A percentile compares a stretch with the other conserved stretches of the same genome.
Evolutionary conservation across 139 green algal species (phyloP).

Genomic region (Astrephomene gubernaculifera): DNA sequence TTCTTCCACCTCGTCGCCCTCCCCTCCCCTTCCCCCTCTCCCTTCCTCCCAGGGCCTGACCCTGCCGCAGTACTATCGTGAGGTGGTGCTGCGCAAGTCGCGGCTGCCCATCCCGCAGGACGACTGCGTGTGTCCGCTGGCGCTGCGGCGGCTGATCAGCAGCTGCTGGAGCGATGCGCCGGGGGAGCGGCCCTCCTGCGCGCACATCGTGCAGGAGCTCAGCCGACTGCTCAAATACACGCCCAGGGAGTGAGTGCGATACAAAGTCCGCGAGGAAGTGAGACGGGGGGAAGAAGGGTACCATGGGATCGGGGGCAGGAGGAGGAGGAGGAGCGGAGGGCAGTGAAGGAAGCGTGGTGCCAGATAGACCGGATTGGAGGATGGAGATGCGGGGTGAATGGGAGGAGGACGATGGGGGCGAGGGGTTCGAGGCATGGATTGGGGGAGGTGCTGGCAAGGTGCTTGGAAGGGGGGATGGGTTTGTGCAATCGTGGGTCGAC

Average conservation of each 20-base stretch:
- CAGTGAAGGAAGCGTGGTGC: no score
- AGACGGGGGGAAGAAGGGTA: no score
- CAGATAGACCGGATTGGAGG: no score
- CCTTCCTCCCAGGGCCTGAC: not conserved
- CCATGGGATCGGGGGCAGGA: no score
- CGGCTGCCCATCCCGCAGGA: conserved; percentile 30
- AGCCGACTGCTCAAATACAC: conserved; percentile 27
- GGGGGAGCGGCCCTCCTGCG: conserved; percentile 19
- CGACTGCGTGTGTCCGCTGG: conserved; percentile 38
- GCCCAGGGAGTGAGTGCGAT: not conserved
- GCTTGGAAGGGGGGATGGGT: no score
- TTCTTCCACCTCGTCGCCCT: not conserved
- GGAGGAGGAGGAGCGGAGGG: no score
- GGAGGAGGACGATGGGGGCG: no score
- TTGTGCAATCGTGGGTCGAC: no score
- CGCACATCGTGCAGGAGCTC: conserved; percentile 18
- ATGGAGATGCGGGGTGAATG: no score
- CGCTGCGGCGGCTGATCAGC: conserved; percentile 37
- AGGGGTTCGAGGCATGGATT: no score
- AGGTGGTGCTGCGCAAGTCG: conserved; percentile 14
- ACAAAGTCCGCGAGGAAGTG: no score
- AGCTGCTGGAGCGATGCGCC: conserved; percentile 27
- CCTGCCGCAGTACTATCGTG: conserved; percentile 18
- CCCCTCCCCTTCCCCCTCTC: not conserved
- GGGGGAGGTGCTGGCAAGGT: no score